Evolutionary conservation across 2,329 filamentous ascomycete species (phyloP).

Genomic region (Penicillium sp.): DNA sequence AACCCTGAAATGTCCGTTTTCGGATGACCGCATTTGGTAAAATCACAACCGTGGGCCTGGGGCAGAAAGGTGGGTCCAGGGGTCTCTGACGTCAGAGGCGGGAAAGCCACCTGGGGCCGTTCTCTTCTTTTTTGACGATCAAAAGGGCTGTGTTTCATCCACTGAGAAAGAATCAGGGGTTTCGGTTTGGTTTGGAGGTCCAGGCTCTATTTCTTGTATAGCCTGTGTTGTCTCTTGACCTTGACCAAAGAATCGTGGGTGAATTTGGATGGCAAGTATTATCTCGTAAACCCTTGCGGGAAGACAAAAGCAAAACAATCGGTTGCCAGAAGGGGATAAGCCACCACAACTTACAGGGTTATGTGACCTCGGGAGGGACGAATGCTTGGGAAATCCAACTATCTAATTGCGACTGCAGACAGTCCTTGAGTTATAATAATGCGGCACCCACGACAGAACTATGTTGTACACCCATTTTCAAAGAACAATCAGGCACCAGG

Average conservation of each 20-base stretch:
- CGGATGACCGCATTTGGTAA: not conserved
- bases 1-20: not conserved
- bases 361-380: not conserved
- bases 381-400: not conserved
- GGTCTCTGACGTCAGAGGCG: conserved; percentile 11
- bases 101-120: not conserved
- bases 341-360: not conserved
- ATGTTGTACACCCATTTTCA: not conserved
- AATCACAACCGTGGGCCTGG: not conserved
- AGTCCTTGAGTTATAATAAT: not conserved
- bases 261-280: not conserved
- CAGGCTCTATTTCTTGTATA: not conserved
- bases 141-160: conserved; percentile 1
- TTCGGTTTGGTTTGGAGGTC: not conserved
- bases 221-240: not conserved
- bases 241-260: not conserved
- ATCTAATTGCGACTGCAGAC: not conserved
- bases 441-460: not conserved
- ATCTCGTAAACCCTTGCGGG: not conserved
- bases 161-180: not conserved
- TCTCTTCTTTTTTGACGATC: not conserved
- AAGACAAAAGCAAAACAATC: not conserved
- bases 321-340: not conserved
- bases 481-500: not conserved
- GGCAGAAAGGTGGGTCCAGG: conserved; percentile 2